A percentile compares a stretch with the other conserved stretches of the same genome.
These are phyloP conservation scores for Talinum fruticosum DNA, from an alignment of 148 eudicot species.

Conservation along the genomic window DNA sequence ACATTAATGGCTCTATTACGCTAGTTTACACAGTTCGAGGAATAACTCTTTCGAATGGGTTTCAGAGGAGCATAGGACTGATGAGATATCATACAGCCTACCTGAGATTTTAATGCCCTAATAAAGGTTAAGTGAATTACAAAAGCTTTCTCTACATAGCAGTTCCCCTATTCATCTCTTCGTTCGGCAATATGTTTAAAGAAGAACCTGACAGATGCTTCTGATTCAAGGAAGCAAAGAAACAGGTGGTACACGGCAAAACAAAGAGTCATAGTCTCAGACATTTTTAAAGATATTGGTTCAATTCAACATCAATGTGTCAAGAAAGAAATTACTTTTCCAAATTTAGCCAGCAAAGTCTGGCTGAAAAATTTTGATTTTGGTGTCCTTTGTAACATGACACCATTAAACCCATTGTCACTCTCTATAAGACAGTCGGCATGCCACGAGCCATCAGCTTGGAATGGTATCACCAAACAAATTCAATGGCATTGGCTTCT, in stretches of 20 bases:
- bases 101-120: no score
- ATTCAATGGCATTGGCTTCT: not conserved
- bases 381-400: not conserved
- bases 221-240: no score
- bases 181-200: no score
- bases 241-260: no score
- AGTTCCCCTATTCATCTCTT: no score
- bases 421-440: not conserved
- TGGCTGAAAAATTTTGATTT: not conserved
- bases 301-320: not conserved
- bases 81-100: conserved; percentile 4
- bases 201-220: no score
- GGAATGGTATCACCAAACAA: not conserved
- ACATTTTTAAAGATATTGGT: not conserved
- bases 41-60: no score
- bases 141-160: not conserved
- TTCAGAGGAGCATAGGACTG: not conserved
- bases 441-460: not conserved
- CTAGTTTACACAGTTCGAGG: no score
- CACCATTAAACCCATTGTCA: not conserved
- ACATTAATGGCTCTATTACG: no score
- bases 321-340: not conserved
- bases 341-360: not conserved
- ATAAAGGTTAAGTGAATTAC: not conserved
- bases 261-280: no score